phyloP scores from a whole-genome alignment of 2,329 filamentous ascomycete species.

The Helicocarpus griseus region DNA sequence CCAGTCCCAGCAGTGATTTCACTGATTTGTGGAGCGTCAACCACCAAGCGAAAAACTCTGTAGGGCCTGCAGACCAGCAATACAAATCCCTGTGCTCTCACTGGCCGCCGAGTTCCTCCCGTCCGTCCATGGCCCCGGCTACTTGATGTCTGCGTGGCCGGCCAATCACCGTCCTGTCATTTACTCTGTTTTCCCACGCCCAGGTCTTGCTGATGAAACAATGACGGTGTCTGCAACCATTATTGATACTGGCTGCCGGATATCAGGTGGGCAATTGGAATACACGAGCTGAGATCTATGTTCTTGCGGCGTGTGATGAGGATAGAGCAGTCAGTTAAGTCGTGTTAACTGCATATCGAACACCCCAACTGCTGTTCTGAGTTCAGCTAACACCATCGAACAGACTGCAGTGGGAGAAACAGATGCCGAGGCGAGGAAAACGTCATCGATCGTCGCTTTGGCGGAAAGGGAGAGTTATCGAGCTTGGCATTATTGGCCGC shows the following conservation, averaged over 20 bases:
- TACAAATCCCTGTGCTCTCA: constrained; percentile 9
- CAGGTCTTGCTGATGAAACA: neutral
- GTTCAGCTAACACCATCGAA: too few species aligned
- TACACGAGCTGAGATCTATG: too few species aligned
- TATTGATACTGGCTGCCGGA: too few species aligned
- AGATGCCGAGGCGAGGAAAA: neutral
- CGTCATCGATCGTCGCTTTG: neutral
- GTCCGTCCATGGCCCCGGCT: constrained; percentile 2
- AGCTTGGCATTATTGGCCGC: neutral
- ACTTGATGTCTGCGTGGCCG: too few species aligned
- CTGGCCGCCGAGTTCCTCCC: constrained; percentile 6
- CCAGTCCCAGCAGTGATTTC: too few species aligned
- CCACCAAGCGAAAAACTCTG: constrained; percentile 9
- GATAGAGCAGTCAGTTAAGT: neutral
- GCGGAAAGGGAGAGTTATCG: neutral
- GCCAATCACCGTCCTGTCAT: neutral
- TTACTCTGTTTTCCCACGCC: neutral
- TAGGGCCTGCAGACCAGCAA: constrained; percentile 13
- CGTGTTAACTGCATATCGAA: too few species aligned
- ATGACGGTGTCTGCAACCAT: too few species aligned
- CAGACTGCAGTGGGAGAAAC: neutral
- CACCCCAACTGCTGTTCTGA: too few species aligned
- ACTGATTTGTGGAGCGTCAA: neutral
- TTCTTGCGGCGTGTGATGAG: too few species aligned
- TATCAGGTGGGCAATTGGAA: too few species aligned